Base-by-base conservation (phyloP, 345 rosid genomes). In the Pugionium cornutum region DNA sequence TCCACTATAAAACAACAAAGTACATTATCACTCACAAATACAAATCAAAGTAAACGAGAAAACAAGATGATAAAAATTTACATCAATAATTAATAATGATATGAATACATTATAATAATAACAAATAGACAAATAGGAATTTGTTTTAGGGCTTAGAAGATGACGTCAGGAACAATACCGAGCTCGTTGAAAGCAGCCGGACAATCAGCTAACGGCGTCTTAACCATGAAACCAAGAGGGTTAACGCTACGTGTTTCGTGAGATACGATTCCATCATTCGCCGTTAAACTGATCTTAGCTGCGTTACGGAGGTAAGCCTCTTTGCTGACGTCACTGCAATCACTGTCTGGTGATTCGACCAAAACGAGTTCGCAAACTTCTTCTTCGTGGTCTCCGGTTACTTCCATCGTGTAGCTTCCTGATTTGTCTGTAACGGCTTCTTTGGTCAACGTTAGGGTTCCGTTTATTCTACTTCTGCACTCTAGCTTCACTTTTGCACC, bases 151-250 rank as follows among this genome's bases (percentile, higher is more conserved):
- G 18, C 58, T 70, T 66, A 75, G 25, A 70, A 67, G 11, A 44
- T 37, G 53, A 66, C 79, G 4, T 40, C 27, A 4, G 77, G 18
- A 34, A 69, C 53, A 8, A 85, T 66, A 35, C 86, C 88, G 36
- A 88, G 86, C 63, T 88, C 95, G 51, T 42, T 74, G 59, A 86
- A 78, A 58, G 87, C 81, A 0, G 80, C 74, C 4, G 67, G 5
- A 62, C 91, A 86, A 8, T 76, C 81, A 27, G 83, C 62, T 10
- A 64, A 75, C 45, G 81, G 76, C 3, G 78, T 56, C 67, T 69
- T 53, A 72, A 39, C 79, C 83, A 82, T 61, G 83, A 82, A 84
- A 6, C 88, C 85, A 10, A 88, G 81, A 40, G 95, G 89, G 70
- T 73, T 85, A 51, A 79, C 87, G 3, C 34, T n/a, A 46, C 89